Evolutionary conservation across 768 basidiomycete species (phyloP), one percentile per base, ranked within the genome.

Genomic region (Lepiota venenata): DNA sequence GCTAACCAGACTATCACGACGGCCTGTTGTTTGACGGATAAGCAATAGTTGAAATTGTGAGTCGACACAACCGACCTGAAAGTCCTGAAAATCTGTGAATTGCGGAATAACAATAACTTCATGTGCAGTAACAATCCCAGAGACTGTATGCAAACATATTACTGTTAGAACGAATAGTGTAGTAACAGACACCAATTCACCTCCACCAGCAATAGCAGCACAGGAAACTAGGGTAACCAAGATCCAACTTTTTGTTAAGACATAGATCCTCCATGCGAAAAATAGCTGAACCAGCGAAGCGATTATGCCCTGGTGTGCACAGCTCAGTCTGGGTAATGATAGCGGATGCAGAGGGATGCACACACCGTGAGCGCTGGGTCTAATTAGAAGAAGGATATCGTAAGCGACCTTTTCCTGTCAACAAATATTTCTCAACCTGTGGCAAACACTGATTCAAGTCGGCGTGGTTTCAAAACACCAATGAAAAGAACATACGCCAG

Each of bases 391-490:
- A 22, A 16, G 25, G 6, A 35, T 18, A 16, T 22, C 12, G 25
- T 47, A 16, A 27, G 29, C 9, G 11, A 15, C 5, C 15, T 21
- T 11, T 29, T 10, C 8, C 9, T 12, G 25, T 25, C 2, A n/a
- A 20, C n/a, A 15, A 27, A 38, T n/a, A 9, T 37, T 22, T 14
- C 56, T 9, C 38, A 25, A 69, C 75, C 75, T 47, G 71, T 71
- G 2, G 63, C 71, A 61, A 77, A 77, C 9, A 78, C 76, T 77
- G 58, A 15, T 32, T 9, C 1, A 35, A 20, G 10, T 56, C 18
- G 22, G 27, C 14, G 35, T 16, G 52, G 22, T 25, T 44, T 32
- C 15, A 1, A 25, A n/a, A 6, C 29, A 32, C 12, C 32, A 10
- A 44, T 25, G 6, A 40, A 27, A 1, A 48, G 36, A 15, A 62